Evolutionary conservation across 179 eudicot genomes (phyloP).

Genomic region (Spinacia oleracea): DNA sequence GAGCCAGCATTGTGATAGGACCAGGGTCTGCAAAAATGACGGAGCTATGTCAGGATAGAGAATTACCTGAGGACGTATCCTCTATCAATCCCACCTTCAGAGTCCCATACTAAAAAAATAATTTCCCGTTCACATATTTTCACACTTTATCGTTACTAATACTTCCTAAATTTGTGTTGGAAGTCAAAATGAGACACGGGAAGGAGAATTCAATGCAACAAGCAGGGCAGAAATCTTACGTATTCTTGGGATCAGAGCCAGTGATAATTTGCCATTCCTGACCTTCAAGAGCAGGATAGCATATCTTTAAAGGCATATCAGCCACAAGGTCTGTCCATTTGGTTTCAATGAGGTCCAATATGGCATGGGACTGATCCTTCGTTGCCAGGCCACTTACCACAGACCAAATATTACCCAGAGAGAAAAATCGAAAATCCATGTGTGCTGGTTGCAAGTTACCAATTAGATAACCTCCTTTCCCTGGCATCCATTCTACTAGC

Average conservation of each 20-base stretch:
- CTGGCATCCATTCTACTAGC: constrained; percentile 52
- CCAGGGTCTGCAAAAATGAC: constrained; percentile 35
- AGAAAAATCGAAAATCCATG: constrained; percentile 46
- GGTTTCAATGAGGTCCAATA: constrained; percentile 48
- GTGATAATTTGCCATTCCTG: constrained; percentile 45
- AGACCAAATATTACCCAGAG: constrained; percentile 46
- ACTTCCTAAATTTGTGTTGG: no score
- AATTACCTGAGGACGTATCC: neutral
- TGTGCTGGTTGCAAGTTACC: constrained; percentile 51
- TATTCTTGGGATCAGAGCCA: constrained; percentile 44
- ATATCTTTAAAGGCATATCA: constrained; percentile 46
- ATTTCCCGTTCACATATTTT: neutral
- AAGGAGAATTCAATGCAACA: neutral
- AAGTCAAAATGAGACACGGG: neutral
- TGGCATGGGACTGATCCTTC: constrained; percentile 40
- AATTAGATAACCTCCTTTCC: constrained; percentile 45
- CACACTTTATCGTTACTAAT: neutral
- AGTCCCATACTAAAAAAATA: neutral
- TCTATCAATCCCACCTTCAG: neutral
- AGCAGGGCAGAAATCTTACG: constrained; percentile 26
- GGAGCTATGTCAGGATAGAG: neutral
- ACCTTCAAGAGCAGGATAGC: constrained; percentile 45
- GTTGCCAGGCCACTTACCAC: constrained; percentile 45
- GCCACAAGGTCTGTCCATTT: constrained; percentile 46
- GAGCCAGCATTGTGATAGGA: constrained; percentile 45